These are phyloP conservation scores for Sporothrix brasiliensis DNA, from an alignment of 2,329 filamentous ascomycete species.

Conservation along the genomic window DNA sequence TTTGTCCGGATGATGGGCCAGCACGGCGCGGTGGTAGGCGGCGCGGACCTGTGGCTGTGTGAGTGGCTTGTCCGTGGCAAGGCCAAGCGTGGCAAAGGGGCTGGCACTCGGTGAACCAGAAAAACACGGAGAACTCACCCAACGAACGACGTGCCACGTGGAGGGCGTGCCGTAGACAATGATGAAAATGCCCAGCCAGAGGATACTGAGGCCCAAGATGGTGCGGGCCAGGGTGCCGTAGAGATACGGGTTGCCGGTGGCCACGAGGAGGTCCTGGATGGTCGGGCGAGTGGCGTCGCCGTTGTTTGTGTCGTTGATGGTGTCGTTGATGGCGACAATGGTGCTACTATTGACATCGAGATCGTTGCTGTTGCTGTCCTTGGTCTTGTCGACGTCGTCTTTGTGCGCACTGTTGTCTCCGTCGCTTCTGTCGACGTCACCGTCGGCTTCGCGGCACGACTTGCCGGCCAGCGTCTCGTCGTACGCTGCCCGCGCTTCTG, in stretches of 20 bases:
- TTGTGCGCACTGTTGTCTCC: background rate
- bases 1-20: slow-evolving; percentile 24
- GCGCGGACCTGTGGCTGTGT: background rate
- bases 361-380: background rate
- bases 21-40: slow-evolving; percentile 15
- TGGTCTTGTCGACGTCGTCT: background rate
- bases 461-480: background rate
- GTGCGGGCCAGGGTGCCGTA: background rate
- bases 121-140: background rate
- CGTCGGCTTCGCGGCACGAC: background rate
- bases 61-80: background rate
- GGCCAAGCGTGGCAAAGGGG: slow-evolving; percentile 2
- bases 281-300: background rate
- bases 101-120: background rate
- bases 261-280: background rate
- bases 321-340: background rate
- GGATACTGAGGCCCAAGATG: background rate
- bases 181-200: slow-evolving; percentile 7
- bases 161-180: slow-evolving; percentile 11
- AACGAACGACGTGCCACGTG: background rate
- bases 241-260: background rate
- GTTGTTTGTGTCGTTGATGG: too few species aligned
- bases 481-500: background rate
- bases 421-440: background rate
- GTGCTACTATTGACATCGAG: background rate